Base-by-base conservation (phyloP, 2,329 filamentous ascomycete species). In the Beauveria sp. region DNA sequence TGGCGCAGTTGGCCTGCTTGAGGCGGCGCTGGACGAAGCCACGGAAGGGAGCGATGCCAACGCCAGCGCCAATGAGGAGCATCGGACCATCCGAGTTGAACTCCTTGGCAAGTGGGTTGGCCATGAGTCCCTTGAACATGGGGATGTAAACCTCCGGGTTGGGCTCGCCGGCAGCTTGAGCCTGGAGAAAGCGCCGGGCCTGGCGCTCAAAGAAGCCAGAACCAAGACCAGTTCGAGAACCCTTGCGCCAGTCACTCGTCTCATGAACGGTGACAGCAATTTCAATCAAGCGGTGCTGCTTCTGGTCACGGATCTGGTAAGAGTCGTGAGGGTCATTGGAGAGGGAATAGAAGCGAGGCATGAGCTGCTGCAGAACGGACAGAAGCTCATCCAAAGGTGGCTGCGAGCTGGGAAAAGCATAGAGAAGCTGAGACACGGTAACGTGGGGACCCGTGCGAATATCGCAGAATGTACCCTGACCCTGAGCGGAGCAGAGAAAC, bases 91-190 rank as follows among this genome's bases (percentile, higher is more conserved):
- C 93, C 3, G 90, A 87, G 58, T 91, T 88, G 71, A 98, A 99
- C 71, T 97, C 87, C 71, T 88, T 89, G 12, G 93, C 95, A 1
- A 99, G 83, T 0, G 95, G 95, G 73, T 99, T 99, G 64, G 92
- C 88, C 95, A 99, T 99, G 49, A 99, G 81, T 0, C 95, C 95
- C 70, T 96, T 92, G 84, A 99, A 99, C 91, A 99, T 97, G 68
- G 95, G 95, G 5, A 98, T 80, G 67, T 90, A 86, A 18, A 98
- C 71, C 66, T 91, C 84, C 3, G 76, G 80, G 54, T 76, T 72
- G 64, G 74, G 74, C 60, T 82, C 79, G 52, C 88, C 88, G 2
- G 80, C 76, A 40, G 80, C 76, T 71, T 91, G 85, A 1, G 89
- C 86, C 16, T 83, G 81, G 67, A 93, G 82, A 71, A 90, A 89